Evolutionary conservation across 2,329 filamentous ascomycete genomes (phyloP).

Genomic region (Pseudovirgaria hyperparasitica): DNA sequence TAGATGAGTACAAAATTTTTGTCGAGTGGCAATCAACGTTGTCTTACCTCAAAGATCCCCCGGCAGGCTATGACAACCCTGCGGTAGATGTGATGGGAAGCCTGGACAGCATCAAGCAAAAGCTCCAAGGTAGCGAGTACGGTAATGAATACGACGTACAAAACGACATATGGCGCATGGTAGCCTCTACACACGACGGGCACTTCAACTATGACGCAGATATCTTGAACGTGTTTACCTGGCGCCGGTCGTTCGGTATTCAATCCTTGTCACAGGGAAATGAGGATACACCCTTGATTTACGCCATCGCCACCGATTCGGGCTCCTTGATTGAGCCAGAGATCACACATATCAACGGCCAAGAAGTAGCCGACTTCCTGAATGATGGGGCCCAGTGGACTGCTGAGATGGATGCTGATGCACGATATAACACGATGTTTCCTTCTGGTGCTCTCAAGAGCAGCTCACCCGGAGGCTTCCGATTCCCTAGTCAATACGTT

Average conservation of each 20-base stretch:
- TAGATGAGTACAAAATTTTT: constrained; percentile 17
- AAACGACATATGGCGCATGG: constrained; percentile 15
- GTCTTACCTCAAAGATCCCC: constrained; percentile 21
- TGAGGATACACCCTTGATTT: constrained; percentile 20
- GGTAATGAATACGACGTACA: constrained; percentile 26
- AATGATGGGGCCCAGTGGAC: constrained; percentile 8
- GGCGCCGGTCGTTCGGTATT: constrained; percentile 8
- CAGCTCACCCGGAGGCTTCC: constrained; percentile 9
- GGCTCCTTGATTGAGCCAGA: constrained; percentile 6
- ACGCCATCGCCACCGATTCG: constrained; percentile 12
- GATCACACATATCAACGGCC: constrained; percentile 14
- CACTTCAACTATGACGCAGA: constrained; percentile 17
- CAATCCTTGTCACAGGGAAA: constrained; percentile 19
- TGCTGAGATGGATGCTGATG: constrained; percentile 13
- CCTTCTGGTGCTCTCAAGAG: constrained; percentile 12
- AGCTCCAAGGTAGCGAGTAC: constrained; percentile 11
- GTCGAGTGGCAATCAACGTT: constrained; percentile 24
- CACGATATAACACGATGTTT: constrained; percentile 12
- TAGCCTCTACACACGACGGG: constrained; percentile 13
- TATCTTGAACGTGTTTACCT: constrained; percentile 15
- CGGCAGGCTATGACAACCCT: constrained; percentile 18
- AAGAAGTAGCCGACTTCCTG: constrained; percentile 13
- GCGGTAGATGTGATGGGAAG: constrained; percentile 19
- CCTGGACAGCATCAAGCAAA: constrained; percentile 18
- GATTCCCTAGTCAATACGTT: constrained; percentile 9